Percentiles rank a stretch among this genome's conserved stretches.
These are phyloP conservation scores for Hibiscus tridactylites DNA, from an alignment of 345 rosid species.

Conservation along the genomic window DNA sequence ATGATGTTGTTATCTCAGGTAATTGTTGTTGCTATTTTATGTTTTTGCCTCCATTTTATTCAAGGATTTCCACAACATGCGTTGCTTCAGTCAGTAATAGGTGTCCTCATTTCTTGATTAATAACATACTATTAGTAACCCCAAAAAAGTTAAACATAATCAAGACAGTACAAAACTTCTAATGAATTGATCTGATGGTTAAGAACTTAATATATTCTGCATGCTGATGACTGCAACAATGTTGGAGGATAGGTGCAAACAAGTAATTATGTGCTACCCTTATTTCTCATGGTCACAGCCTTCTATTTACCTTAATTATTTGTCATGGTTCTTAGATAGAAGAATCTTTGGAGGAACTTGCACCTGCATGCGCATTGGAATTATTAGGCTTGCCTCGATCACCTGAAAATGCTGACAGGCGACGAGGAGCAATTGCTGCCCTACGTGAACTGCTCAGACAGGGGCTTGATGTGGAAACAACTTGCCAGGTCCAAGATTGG, in stretches of 20 bases:
- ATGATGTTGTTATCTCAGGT: conserved; percentile 77
- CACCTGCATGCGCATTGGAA: conserved; percentile 96
- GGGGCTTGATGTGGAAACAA: conserved; percentile 81
- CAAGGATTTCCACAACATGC: background rate
- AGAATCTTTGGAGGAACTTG: conserved; percentile 96
- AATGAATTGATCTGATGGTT: background rate
- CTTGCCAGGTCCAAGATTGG: conserved; percentile 90
- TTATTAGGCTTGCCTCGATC: conserved; percentile 70
- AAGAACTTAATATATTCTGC: background rate
- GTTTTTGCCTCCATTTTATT: background rate
- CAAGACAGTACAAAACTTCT: background rate
- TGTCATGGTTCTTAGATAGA: conserved; percentile 50
- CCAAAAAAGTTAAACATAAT: background rate
- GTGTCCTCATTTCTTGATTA: background rate
- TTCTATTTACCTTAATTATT: conserved; percentile 10
- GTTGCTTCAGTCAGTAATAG: background rate
- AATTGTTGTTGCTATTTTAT: conserved; percentile 13
- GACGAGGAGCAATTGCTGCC: conserved; percentile 88
- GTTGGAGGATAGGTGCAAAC: conserved; percentile 1
- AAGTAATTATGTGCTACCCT: background rate
- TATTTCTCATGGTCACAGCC: background rate
- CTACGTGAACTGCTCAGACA: conserved; percentile 80
- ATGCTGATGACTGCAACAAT: conserved; percentile 2
- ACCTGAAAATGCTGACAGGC: conserved; percentile 77
- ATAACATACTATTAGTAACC: background rate